Evolutionary conservation across 1,284 basidiomycete species (phyloP).

Genomic region (Pseudozyma sp.): DNA sequence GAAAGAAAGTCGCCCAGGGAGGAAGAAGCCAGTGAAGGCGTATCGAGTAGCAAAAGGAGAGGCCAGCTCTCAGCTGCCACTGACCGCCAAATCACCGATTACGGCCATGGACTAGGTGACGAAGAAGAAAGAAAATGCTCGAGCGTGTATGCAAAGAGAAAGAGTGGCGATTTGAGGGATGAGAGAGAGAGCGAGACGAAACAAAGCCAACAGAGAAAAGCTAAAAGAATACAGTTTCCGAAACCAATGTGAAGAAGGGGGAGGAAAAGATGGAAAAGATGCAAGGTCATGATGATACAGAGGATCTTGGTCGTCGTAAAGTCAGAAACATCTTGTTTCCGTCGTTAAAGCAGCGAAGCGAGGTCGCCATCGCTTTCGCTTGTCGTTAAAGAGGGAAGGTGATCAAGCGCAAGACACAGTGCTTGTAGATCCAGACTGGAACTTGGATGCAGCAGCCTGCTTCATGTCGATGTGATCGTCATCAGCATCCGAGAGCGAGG

Average conservation of each 20-base stretch:
- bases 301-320: constrained; percentile 25
- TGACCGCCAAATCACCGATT: neutral
- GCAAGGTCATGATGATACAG: constrained; percentile 40
- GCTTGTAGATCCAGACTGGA: constrained; percentile 4
- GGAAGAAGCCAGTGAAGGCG: neutral
- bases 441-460: constrained; percentile 5
- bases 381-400: too few relatives aligned
- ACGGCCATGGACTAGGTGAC: neutral
- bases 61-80: constrained; percentile 6
- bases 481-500: constrained; percentile 34
- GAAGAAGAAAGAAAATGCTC: constrained; percentile 10
- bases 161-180: too few relatives aligned
- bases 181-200: too few relatives aligned
- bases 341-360: constrained; percentile 11
- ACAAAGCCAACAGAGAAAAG: neutral
- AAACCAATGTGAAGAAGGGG: constrained; percentile 6
- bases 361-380: neutral
- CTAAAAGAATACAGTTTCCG: constrained; percentile 38
- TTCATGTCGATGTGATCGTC: constrained; percentile 16
- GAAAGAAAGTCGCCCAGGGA: neutral
- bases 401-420: constrained; percentile 21
- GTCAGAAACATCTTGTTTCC: constrained; percentile 7
- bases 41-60: neutral
- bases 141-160: constrained; percentile 23
- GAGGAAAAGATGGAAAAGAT: constrained; percentile 8